Evolutionary conservation across 2,329 filamentous ascomycete species (phyloP).

Genomic region (Fusarium buharicum): DNA sequence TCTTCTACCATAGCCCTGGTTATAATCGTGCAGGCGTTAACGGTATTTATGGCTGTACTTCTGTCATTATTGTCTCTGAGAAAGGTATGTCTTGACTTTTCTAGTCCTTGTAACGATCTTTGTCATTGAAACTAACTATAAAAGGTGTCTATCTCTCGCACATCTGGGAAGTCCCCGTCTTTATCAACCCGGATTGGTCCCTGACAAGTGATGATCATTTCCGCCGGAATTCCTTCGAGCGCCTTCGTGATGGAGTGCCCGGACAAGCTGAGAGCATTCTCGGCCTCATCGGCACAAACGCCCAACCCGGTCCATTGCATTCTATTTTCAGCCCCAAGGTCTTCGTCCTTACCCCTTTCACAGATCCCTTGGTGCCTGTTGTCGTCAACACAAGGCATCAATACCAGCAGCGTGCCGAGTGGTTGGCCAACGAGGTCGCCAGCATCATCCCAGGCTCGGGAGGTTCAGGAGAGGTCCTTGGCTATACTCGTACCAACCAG

Average conservation of each 20-base stretch:
- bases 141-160: slow-evolving; percentile 32
- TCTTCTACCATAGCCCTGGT: slow-evolving; percentile 5
- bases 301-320: slow-evolving; percentile 13
- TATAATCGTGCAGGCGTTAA: slow-evolving; percentile 32
- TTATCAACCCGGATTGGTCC: slow-evolving; percentile 8
- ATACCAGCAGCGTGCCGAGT: slow-evolving; percentile 19
- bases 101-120: too few relatives aligned
- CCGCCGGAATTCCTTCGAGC: slow-evolving; percentile 9
- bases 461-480: slow-evolving; percentile 2
- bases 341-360: slow-evolving; percentile 33
- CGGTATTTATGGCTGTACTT: slow-evolving; percentile 37
- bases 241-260: slow-evolving; percentile 20
- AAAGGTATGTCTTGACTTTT: slow-evolving; percentile 3
- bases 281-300: slow-evolving; percentile 15
- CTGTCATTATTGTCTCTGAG: slow-evolving; percentile 34
- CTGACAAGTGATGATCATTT: slow-evolving; percentile 14
- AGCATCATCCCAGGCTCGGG: slow-evolving; percentile 24
- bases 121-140: too few relatives aligned
- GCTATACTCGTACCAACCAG: slow-evolving; percentile 18
- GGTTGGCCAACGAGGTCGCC: slow-evolving; percentile 2
- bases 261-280: slow-evolving; percentile 8
- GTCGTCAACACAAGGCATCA: slow-evolving; percentile 6
- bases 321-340: slow-evolving; percentile 23
- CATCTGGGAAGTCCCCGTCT: slow-evolving; percentile 39
- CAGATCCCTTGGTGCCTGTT: background rate